These are phyloP conservation scores for Plasmodium chabaudi DNA, from an alignment of 169 alveolate genomes.

Conservation along the genomic window DNA sequence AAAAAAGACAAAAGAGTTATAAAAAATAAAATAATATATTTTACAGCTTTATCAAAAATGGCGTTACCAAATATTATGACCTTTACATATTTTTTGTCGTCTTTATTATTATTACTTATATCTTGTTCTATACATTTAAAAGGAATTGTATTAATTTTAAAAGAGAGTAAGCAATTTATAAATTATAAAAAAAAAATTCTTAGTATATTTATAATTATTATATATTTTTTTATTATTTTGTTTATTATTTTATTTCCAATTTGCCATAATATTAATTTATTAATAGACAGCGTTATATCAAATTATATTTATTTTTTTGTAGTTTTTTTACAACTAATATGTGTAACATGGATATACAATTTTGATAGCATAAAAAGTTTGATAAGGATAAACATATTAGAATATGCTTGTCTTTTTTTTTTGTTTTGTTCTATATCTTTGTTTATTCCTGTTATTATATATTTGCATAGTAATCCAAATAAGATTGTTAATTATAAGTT, in stretches of 20 bases:
- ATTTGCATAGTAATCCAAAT: conserved; percentile 3
- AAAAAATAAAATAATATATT: conserved; percentile 20
- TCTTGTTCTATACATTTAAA: conserved; percentile 52
- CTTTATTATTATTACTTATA: conserved; percentile 20
- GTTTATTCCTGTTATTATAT: conserved; percentile 4
- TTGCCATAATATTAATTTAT: conserved; percentile 7
- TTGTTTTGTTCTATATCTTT: conserved; percentile 6
- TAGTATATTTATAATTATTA: conserved; percentile 25
- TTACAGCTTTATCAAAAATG: conserved; percentile 39
- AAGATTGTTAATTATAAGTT: background rate
- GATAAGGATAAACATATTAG: conserved; percentile 4
- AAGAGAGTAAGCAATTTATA: conserved; percentile 63
- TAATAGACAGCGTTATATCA: conserved; percentile 6
- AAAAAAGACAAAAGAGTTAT: conserved; percentile 2
- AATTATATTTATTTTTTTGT: conserved; percentile 42
- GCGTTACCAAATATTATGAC: conserved; percentile 39
- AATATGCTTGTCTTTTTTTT: background rate
- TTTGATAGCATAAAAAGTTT: background rate
- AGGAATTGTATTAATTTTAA: conserved; percentile 39
- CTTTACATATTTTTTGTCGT: conserved; percentile 48
- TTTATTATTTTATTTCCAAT: conserved; percentile 3
- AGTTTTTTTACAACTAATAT: conserved; percentile 20
- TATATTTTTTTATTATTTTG: conserved; percentile 18
- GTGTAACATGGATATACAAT: conserved; percentile 57
- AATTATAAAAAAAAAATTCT: conserved; percentile 19